phyloP scores from a whole-genome alignment of 148 eudicot genomes.

The Chenopodium suecicum region DNA sequence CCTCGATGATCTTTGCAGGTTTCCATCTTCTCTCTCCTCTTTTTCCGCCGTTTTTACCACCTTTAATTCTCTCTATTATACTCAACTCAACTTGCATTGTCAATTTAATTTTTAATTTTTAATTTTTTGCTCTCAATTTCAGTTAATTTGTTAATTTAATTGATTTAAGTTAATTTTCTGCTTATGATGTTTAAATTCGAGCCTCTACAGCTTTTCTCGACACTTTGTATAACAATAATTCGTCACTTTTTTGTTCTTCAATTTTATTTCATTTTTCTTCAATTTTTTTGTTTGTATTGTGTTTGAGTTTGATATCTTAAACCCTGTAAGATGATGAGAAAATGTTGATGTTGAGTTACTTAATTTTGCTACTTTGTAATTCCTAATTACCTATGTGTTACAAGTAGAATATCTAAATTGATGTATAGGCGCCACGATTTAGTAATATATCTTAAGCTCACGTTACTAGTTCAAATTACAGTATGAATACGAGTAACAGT shows the following conservation, averaged over 20 bases:
- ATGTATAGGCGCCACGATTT: not conserved
- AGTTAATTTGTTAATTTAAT: too few species aligned
- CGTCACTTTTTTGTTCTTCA: not conserved
- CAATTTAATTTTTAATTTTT: not conserved
- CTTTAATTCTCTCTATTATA: too few species aligned
- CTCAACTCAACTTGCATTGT: not conserved
- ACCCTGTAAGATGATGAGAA: not conserved
- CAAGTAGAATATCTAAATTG: not conserved
- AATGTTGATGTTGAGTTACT: not conserved
- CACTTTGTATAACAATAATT: too few species aligned
- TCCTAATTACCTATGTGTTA: not conserved
- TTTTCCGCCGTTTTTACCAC: not conserved
- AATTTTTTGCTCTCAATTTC: not conserved
- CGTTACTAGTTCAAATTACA: not conserved
- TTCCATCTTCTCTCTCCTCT: not conserved
- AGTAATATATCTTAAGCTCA: not conserved
- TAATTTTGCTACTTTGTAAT: not conserved
- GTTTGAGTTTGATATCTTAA: not conserved
- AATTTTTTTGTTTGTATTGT: not conserved
- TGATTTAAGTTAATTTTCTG: too few species aligned
- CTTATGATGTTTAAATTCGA: too few species aligned
- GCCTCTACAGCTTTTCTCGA: too few species aligned
- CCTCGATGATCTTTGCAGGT: conserved; percentile 99
- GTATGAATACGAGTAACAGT: not conserved
- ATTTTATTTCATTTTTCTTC: not conserved